Base-by-base conservation (phyloP, 306 rosid genomes). In the Biancaea sappan region DNA sequence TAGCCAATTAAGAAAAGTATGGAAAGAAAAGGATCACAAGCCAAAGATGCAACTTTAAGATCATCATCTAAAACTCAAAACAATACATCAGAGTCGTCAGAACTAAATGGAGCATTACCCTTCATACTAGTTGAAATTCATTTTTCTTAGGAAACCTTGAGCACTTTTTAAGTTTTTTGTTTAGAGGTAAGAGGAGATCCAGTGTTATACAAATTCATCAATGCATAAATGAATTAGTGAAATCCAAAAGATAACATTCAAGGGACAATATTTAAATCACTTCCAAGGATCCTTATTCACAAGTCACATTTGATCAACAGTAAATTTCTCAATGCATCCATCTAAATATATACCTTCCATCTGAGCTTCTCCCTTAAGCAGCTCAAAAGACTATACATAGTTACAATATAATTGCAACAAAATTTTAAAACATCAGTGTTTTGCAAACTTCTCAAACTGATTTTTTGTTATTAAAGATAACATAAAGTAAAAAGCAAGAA, bases 291-390 rank as follows among this genome's bases (percentile, higher is more conserved):
- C 46, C 12, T 31, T 37, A 18, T 60, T 44, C 8, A 34, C 66
- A 41, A 32, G n/a, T 60, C 66, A n/a, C 31, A 50, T 50, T 59
- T 28, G 66, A 47, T 43, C 56, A 80, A 43, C 57, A 29, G n/a
- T 16, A 64, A 58, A 28, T 76, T 75, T 70, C 15, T n/a, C 65
- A 38, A 66, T 47, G 40, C 72, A 71, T 34, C 38, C 74, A 44
- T 62, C 29, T 29, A 21, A 68, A 22, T 4, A 25, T 4, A 25
- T 54, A 56, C 4, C 3, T n/a, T 64, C 41, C 57, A 38, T 67
- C 57, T 40, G 15, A 25, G 67, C 46, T 32, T 59, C 3, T 1
- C 24, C 66, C 14, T n/a, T 59, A 40, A 10, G 18, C 15, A 60
- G 44, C 66, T 34, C 44, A 32, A 8, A 14, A 9, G 25, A 34